phyloP scores from a whole-genome alignment of 1,284 basidiomycete species.

The Trichosporon coremiiforme region DNA sequence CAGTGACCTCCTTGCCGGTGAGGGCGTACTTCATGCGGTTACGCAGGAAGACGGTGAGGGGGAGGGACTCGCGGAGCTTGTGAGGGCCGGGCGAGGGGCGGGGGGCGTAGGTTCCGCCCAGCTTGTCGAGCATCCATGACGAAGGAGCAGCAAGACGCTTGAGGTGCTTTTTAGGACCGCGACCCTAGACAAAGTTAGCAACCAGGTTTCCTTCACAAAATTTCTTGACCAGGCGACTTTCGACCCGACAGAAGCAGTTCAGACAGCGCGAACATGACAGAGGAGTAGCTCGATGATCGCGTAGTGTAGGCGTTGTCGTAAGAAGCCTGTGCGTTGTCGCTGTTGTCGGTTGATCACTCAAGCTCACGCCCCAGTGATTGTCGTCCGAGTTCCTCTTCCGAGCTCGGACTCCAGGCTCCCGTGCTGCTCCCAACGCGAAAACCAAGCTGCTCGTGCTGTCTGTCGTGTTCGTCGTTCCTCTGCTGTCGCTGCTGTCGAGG shows the following conservation, averaged over 20 bases:
- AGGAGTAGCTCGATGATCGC: neutral
- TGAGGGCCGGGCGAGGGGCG: conserved; percentile 97
- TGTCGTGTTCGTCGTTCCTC: conserved; percentile 8
- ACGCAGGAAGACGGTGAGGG: conserved; percentile 91
- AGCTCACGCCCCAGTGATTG: neutral
- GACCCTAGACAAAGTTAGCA: conserved; percentile 63
- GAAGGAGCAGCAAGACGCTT: conserved; percentile 97
- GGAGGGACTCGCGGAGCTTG: conserved; percentile 97
- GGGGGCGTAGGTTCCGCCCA: conserved; percentile 96
- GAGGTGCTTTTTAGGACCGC: conserved; percentile 99
- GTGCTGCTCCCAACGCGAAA: neutral
- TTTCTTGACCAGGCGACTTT: conserved; percentile 14
- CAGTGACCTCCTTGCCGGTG: conserved; percentile 91
- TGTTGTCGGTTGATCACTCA: neutral
- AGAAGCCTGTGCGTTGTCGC: too few species aligned
- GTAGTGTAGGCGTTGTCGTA: neutral
- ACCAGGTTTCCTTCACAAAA: neutral
- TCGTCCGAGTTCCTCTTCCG: neutral
- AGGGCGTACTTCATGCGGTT: conserved; percentile 99
- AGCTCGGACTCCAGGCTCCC: neutral
- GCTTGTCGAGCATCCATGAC: conserved; percentile 99
- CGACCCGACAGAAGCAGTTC: neutral
- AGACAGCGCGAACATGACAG: neutral
- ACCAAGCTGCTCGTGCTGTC: neutral
- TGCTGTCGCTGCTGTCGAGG: conserved; percentile 5